Evolutionary conservation across 352 stramenopile genomes (phyloP), one percentile per base, ranked within the genome.

Genomic region (Pythium phragmitis): DNA sequence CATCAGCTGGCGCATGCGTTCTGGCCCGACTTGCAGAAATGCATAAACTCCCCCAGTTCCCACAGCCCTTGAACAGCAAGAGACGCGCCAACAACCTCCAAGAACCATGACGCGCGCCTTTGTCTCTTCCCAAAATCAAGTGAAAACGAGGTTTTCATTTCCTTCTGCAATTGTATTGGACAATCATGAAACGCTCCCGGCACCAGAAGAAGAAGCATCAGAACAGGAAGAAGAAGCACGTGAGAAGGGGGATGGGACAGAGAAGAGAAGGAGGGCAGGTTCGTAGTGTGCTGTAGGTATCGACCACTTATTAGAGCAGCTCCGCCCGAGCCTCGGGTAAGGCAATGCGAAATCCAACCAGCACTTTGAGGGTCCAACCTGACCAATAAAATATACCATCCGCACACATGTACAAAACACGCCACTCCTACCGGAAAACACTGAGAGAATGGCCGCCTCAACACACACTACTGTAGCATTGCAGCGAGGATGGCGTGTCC

Each of bases 1-100:
- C 51, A 67, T 67, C 50, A 30, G 51, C 51, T 60, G 50, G 50
- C 42, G 49, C 42, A 41, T 58, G 26, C 30, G 39, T 60, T 67
- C 60, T 67, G 51, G 49, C 51, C 50, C 21, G 41, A 67, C 60
- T 51, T 60, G 50, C 34, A 37, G 17, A 67, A 67, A 26, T 12
- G 5, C 19, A 67, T 67, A 61, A 6, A 16, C 9, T 50, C 23
- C 51, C 42, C 2, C 21, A 37, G 11, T 37, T 7, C 4, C 26
- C 47, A 13, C n/a, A 30, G 13, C 28, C 9, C 45, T 11, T 17
- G 7, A 3, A 30, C 7, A 50, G 45, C 17, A 50, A 11, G 28
- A 14, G n/a, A 26, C 7, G 16, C n/a, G 17, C 0, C 13, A 4
- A 30, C 52, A 7, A 61, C 41, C 54, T 61, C 23, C 21, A 1